Percentiles rank a stretch among this genome's conserved stretches.
phyloP scores from a whole-genome alignment of 306 rosid species.

The Pterocarpus santalinus region DNA sequence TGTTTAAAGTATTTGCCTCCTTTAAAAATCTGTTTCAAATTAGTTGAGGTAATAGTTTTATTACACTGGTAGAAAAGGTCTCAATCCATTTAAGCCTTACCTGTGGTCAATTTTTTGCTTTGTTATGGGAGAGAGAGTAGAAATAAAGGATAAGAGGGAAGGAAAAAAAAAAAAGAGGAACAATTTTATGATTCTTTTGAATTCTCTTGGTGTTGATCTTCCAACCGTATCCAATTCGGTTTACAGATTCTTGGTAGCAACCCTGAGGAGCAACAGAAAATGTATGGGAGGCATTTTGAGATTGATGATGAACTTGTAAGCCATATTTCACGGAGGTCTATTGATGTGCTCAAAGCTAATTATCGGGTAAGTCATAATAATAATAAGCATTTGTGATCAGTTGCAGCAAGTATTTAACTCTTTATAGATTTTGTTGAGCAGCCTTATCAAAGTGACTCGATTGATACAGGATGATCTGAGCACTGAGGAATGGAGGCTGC shows the following conservation, averaged over 20 bases:
- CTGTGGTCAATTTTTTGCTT: conserved; percentile 1
- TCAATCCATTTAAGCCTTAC: conserved; percentile 7
- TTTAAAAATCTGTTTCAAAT: conserved; percentile 4
- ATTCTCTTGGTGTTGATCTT: conserved; percentile 5
- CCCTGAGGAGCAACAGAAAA: conserved; percentile 94
- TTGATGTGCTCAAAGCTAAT: conserved; percentile 81
- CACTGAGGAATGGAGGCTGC: conserved; percentile 82
- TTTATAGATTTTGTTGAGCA: conserved; percentile 7
- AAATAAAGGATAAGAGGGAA: conserved; percentile 9
- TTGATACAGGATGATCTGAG: conserved; percentile 75
- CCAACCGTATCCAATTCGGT: conserved; percentile 36
- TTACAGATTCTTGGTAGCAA: conserved; percentile 78
- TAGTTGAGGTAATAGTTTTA: conserved; percentile 22
- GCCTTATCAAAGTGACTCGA: conserved; percentile 14
- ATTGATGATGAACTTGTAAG: conserved; percentile 94
- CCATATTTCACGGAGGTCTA: conserved; percentile 85
- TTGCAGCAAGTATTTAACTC: not conserved
- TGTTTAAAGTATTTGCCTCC: not conserved
- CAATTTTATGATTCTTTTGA: not conserved
- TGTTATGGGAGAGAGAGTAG: conserved; percentile 22
- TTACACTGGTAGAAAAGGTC: not conserved
- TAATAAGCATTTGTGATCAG: not conserved
- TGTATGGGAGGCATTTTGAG: conserved; percentile 97
- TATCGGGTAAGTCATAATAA: conserved; percentile 74
- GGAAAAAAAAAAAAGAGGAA: not conserved